Conservation (phyloP, 2,329 filamentous ascomycete genomes). For the Colletotrichum limetticola region DNA sequence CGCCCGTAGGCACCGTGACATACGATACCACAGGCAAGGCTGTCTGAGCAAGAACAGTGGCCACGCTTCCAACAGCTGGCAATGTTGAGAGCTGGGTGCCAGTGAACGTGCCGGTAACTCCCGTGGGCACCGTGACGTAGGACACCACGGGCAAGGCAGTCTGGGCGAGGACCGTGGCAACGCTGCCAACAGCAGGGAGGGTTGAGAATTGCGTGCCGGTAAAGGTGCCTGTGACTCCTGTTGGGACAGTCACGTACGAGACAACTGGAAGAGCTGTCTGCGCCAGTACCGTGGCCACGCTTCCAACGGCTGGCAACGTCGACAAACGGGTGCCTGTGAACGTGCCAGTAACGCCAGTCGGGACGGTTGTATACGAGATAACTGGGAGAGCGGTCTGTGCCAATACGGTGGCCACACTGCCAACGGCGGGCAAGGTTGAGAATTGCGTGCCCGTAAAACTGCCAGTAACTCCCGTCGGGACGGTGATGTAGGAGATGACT, state of each 20-base stretch:
- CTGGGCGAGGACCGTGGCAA: neutral
- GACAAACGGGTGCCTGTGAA: neutral
- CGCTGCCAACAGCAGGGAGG: neutral
- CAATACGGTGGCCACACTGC: neutral
- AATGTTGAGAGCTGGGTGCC: conserved; percentile 2
- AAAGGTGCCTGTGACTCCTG: neutral
- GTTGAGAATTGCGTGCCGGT: neutral
- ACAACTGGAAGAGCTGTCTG: neutral
- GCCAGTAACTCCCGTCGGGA: neutral
- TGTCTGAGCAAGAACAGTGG: neutral
- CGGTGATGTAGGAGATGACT: neutral
- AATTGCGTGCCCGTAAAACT: conserved; percentile 2
- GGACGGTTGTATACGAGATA: neutral
- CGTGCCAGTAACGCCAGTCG: neutral
- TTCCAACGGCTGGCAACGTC: neutral
- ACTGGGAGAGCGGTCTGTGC: neutral
- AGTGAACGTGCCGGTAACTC: neutral
- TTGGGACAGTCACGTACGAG: neutral
- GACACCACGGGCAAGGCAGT: neutral
- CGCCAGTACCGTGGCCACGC: neutral
- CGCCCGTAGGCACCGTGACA: neutral
- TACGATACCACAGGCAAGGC: neutral
- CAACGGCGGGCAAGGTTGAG: neutral
- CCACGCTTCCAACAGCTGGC: neutral
- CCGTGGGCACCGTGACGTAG: neutral